Percentiles rank a stretch among this genome's conserved stretches.
These are phyloP conservation scores for Fraxinus nigra DNA, from an alignment of 305 asterid genomes.

Conservation along the genomic window DNA sequence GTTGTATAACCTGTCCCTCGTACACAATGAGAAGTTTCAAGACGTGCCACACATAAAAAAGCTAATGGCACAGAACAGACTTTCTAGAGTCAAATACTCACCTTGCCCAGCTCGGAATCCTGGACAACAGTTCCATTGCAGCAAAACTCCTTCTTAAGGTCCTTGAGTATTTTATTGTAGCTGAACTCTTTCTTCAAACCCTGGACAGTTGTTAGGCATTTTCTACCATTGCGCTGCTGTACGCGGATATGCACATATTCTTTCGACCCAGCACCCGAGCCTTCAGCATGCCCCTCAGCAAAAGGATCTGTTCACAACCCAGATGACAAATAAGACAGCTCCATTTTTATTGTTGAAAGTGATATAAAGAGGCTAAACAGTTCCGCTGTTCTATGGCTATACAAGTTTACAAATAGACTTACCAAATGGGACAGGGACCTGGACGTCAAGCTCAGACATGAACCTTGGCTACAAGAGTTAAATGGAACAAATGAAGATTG, in stretches of 20 bases:
- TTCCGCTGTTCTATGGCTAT: neutral
- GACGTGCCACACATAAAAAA: neutral
- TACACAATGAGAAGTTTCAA: neutral
- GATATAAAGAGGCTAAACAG: neutral
- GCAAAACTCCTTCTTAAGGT: constrained; percentile 83
- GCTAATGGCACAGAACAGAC: neutral
- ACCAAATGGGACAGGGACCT: constrained; percentile 72
- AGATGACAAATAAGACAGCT: neutral
- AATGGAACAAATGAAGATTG: constrained; percentile 18
- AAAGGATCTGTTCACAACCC: constrained; percentile 61
- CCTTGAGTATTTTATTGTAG: constrained; percentile 75
- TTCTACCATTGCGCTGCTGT: constrained; percentile 87
- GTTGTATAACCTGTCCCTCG: constrained; percentile 66
- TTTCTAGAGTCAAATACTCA: constrained; percentile 8
- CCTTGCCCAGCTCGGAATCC: constrained; percentile 93
- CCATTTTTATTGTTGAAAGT: neutral
- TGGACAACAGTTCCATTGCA: constrained; percentile 96
- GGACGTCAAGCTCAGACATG: constrained; percentile 89
- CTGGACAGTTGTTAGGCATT: constrained; percentile 84
- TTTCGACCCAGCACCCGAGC: constrained; percentile 78
- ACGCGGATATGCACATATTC: constrained; percentile 82
- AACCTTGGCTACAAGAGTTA: constrained; percentile 49
- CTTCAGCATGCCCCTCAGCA: constrained; percentile 86
- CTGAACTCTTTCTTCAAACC: constrained; percentile 83
- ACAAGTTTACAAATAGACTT: constrained; percentile 14